Conservation (phyloP, 2,329 filamentous ascomycete genomes). For the Neofusicoccum ribis region DNA sequence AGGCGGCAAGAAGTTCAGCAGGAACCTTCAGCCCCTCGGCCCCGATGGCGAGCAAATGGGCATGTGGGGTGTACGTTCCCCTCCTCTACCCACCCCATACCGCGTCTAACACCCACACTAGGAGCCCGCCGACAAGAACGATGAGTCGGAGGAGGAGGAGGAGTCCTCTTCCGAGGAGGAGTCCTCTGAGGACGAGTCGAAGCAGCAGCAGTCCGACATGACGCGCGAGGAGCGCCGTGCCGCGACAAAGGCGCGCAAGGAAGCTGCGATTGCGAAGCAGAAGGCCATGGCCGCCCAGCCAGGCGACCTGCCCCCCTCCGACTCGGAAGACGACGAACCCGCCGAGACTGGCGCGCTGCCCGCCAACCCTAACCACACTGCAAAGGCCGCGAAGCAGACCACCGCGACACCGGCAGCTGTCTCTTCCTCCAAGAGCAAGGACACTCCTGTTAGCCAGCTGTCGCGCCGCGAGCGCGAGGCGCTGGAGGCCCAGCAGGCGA, state of each 20-base stretch:
- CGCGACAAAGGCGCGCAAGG: slow-evolving; percentile 86
- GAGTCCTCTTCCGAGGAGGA: slow-evolving; percentile 35
- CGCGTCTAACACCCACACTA: slow-evolving; percentile 26
- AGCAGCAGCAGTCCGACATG: slow-evolving; percentile 53
- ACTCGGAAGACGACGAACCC: slow-evolving; percentile 59
- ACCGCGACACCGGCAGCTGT: slow-evolving; percentile 56
- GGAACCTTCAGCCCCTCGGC: slow-evolving; percentile 84
- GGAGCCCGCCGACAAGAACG: slow-evolving; percentile 50
- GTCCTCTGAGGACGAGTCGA: slow-evolving; percentile 46
- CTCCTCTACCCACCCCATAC: background rate
- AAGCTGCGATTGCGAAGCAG: slow-evolving; percentile 78
- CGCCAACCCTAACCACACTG: slow-evolving; percentile 85
- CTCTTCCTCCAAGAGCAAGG: slow-evolving; percentile 55
- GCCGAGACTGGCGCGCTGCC: slow-evolving; percentile 66
- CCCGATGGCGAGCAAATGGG: slow-evolving; percentile 83
- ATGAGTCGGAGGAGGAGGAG: slow-evolving; percentile 39
- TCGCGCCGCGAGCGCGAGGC: slow-evolving; percentile 73
- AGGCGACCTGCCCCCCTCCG: slow-evolving; percentile 80
- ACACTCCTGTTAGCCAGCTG: slow-evolving; percentile 52
- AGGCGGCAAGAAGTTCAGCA: slow-evolving; percentile 96
- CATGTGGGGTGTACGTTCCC: slow-evolving; percentile 73
- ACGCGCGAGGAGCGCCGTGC: slow-evolving; percentile 87
- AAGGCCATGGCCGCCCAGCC: slow-evolving; percentile 72
- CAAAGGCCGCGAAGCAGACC: slow-evolving; percentile 68
- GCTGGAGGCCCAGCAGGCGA: slow-evolving; percentile 80